These are phyloP conservation scores for Paecilomyces sp. DNA, from an alignment of 2,329 filamentous ascomycete species.

Conservation along the genomic window DNA sequence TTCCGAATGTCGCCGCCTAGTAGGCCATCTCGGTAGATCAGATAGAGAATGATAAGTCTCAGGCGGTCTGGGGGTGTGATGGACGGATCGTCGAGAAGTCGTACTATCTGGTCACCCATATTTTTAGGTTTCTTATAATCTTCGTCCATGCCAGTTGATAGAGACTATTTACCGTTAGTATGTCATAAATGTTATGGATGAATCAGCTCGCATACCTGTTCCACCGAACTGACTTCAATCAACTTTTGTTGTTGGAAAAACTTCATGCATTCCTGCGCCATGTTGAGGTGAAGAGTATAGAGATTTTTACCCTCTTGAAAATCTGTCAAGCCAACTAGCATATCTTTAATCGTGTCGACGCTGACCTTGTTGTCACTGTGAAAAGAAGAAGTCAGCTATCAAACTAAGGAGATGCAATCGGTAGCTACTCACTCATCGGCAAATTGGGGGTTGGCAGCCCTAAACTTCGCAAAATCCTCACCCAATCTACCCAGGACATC, in stretches of 20 bases:
- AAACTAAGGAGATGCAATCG: not conserved
- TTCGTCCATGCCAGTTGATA: conserved; percentile 89
- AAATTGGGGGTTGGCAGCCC: conserved; percentile 87
- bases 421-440: conserved; percentile 52
- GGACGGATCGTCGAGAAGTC: conserved; percentile 77
- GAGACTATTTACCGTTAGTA: conserved; percentile 42
- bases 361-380: conserved; percentile 62
- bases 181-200: conserved; percentile 1
- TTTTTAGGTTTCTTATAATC: conserved; percentile 88
- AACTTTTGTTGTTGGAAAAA: conserved; percentile 80
- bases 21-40: conserved; percentile 79
- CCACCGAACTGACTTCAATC: conserved; percentile 75
- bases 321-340: conserved; percentile 89
- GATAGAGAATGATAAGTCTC: conserved; percentile 76
- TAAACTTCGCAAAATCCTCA: conserved; percentile 85
- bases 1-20: conserved; percentile 77
- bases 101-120: conserved; percentile 74
- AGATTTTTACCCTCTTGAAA: conserved; percentile 94
- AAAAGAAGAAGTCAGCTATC: not conserved
- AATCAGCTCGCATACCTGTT: conserved; percentile 53
- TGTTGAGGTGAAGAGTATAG: conserved; percentile 88
- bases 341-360: conserved; percentile 89
- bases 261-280: conserved; percentile 97
- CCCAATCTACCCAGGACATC: conserved; percentile 92
- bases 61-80: conserved; percentile 68